Evolutionary conservation across 352 stramenopile genomes (phyloP), one percentile per base, ranked within the genome.

Genomic region (Phytopythium litorale): DNA sequence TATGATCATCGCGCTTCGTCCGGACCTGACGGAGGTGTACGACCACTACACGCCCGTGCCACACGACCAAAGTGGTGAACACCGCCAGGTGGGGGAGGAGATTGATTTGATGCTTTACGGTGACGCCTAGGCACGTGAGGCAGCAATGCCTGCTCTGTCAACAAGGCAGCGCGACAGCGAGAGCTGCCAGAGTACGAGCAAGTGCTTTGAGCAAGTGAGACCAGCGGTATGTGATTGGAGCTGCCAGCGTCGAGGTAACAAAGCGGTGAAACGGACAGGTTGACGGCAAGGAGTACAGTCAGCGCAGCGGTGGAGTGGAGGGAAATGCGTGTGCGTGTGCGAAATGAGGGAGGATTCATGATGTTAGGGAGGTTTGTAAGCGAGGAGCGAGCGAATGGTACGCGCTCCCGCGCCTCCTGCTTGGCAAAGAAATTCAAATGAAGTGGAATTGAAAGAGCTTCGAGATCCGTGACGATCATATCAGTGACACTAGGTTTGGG

Each of bases 1-100:
- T 13, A 56, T 85, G 42, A 65, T 85, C 33, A 71, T 68, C 3
- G 68, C 73, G 35, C 67, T 81, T 30, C 70, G 65, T 33, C 75
- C 75, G 8, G 65, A 72, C 52, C 35, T 79, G 7, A 72, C 64
- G 23, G 70, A 73, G 9, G 48, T 83, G 25, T 83, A 83, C 53
- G 58, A 64, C 42, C 58, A 63, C n/a, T 83, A 83, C 49, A 49
- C 61, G 8, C 75, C 75, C 4, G 46, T 71, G 11, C 67, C 66
- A 33, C 59, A 46, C 19, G 19, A 28, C 30, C 30, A 45, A 8
- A 32, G 3, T 15, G 32, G 23, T 19, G 30, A 0, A 52, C 15
- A 68, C 6, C 18, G 38, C 68, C 13, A 50, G 70, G 32, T 55
- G 56, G 3, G 23, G 63, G 68, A 60, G 8, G 66, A 74, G 46